Conservation (phyloP, 2,329 filamentous ascomycete genomes). For the Aspergillus calidoustus region DNA sequence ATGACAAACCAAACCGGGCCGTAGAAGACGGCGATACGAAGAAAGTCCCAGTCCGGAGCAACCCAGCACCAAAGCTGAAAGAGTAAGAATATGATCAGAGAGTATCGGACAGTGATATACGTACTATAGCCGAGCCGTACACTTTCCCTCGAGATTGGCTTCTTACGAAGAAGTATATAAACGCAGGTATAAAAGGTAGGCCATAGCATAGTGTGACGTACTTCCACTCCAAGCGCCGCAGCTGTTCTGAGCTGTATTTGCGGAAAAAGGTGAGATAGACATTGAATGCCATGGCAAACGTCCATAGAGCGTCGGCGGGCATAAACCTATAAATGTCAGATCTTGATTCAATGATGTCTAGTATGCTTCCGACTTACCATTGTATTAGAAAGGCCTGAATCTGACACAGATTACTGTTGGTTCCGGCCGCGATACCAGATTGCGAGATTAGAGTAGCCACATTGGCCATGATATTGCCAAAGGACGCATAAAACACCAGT, state of each 20-base stretch:
- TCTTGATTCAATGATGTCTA: not conserved
- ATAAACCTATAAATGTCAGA: conserved; percentile 64
- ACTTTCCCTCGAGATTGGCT: conserved; percentile 60
- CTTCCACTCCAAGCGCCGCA: conserved; percentile 71
- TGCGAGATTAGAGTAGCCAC: conserved; percentile 75
- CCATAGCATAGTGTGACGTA: conserved; percentile 76
- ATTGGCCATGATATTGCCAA: conserved; percentile 79
- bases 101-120: conserved; percentile 18
- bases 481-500: conserved; percentile 80
- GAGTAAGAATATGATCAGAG: not conserved
- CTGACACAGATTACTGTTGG: conserved; percentile 67
- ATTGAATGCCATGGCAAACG: conserved; percentile 80
- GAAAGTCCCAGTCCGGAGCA: conserved; percentile 66
- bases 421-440: conserved; percentile 57
- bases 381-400: conserved; percentile 81
- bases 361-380: conserved; percentile 63
- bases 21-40: conserved; percentile 77
- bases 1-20: conserved; percentile 51
- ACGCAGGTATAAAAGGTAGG: conserved; percentile 69
- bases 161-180: conserved; percentile 69
- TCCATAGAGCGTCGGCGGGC: conserved; percentile 76
- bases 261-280: conserved; percentile 81
- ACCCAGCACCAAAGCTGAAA: conserved; percentile 82
- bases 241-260: conserved; percentile 67
- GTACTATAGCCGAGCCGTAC: conserved; percentile 72